phyloP scores from a whole-genome alignment of 2,329 filamentous ascomycete genomes.

The Aspergillus neoniger region DNA sequence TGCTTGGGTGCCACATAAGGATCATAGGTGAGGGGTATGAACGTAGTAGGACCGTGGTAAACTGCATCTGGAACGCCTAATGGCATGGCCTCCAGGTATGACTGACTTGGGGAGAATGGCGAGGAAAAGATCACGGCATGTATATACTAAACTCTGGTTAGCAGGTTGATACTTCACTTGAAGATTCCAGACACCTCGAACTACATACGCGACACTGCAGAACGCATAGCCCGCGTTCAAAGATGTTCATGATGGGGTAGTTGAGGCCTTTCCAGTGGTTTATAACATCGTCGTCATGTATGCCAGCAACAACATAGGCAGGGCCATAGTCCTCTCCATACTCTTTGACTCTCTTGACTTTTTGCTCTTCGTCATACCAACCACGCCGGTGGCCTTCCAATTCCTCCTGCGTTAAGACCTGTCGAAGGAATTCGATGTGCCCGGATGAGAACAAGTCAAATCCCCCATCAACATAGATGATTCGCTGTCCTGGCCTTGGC shows the following conservation, averaged over 20 bases:
- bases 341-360: slow-evolving; percentile 63
- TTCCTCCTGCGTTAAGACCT: slow-evolving; percentile 74
- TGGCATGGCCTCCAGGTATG: slow-evolving; percentile 75
- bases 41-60: slow-evolving; percentile 94
- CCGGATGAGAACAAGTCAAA: slow-evolving; percentile 97
- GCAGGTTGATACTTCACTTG: background rate
- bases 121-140: slow-evolving; percentile 86
- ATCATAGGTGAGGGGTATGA: slow-evolving; percentile 76
- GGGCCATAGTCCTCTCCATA: slow-evolving; percentile 74
- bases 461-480: slow-evolving; percentile 94
- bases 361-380: slow-evolving; percentile 71
- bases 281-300: slow-evolving; percentile 93
- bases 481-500: slow-evolving; percentile 73
- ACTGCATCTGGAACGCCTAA: slow-evolving; percentile 74
- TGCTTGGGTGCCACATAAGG: slow-evolving; percentile 78
- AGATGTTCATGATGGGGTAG: slow-evolving; percentile 99
- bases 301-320: slow-evolving; percentile 84
- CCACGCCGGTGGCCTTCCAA: slow-evolving; percentile 65
- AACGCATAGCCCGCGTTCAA: slow-evolving; percentile 92
- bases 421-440: slow-evolving; percentile 89
- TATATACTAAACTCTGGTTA: slow-evolving; percentile 64
- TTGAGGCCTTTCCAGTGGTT: slow-evolving; percentile 97
- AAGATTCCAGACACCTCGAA: background rate
- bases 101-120: slow-evolving; percentile 78
- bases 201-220: slow-evolving; percentile 80